Percentiles rank a stretch among this genome's conserved stretches.
Evolutionary conservation across 2,329 filamentous ascomycete species (phyloP).

Genomic region (Diaporthe ilicicola): DNA sequence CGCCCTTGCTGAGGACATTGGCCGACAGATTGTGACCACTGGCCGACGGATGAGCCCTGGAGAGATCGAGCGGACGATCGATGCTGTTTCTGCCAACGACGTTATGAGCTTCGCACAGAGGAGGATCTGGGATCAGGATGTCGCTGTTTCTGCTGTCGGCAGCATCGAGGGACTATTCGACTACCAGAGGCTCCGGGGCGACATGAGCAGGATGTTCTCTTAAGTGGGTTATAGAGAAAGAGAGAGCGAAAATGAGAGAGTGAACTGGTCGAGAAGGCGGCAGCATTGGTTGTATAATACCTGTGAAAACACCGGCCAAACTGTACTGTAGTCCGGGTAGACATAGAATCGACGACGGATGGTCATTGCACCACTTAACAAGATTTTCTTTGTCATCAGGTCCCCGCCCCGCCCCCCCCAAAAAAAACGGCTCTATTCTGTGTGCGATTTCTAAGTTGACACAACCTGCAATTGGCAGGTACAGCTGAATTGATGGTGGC

Average conservation of each 20-base stretch:
- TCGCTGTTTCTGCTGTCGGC: constrained; percentile 92
- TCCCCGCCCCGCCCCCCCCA: not conserved
- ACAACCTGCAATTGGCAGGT: not conserved
- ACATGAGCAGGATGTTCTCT: constrained; percentile 49
- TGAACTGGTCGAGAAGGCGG: constrained; percentile 28
- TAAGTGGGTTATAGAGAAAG: not conserved
- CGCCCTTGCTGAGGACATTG: constrained; percentile 96
- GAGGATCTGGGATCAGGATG: constrained; percentile 97
- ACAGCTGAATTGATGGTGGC: not conserved
- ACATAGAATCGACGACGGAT: constrained; percentile 43
- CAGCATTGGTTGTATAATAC: constrained; percentile 42
- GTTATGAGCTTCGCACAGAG: constrained; percentile 95
- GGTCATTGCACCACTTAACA: constrained; percentile 32
- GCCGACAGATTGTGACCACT: constrained; percentile 96
- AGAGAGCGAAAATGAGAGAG: constrained; percentile 30
- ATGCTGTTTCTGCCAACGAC: constrained; percentile 91
- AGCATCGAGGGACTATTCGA: constrained; percentile 87
- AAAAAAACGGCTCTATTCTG: no score
- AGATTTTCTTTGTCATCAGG: constrained; percentile 21
- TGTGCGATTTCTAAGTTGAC: not conserved
- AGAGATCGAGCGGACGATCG: constrained; percentile 93
- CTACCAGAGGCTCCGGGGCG: constrained; percentile 60
- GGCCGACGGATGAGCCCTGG: constrained; percentile 89
- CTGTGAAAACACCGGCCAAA: constrained; percentile 45
- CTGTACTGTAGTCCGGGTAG: constrained; percentile 49